Base-by-base conservation (phyloP, 2,329 filamentous ascomycete species). In the Fusarium metavorans region DNA sequence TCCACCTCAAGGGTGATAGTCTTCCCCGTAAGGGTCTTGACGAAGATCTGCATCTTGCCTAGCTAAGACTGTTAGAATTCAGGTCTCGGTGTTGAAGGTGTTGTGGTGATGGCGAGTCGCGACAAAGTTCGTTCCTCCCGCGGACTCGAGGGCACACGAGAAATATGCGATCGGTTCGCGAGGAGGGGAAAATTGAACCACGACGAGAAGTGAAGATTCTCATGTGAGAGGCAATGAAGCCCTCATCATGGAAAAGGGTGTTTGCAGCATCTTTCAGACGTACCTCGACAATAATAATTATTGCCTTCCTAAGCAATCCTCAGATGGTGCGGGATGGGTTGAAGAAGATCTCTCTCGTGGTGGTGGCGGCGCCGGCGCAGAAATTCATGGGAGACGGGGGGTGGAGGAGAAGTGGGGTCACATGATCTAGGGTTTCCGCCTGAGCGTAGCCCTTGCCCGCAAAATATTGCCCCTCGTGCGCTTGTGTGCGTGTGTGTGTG, bases 1-100 rank as follows among this genome's bases (percentile, higher is more conserved):
- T 98, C 97, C 89, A 98, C 97, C 95, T 99, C 97, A 83, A 99
- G 95, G 93, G 97, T 98, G 93, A 98, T 98, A 86, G 97, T 98
- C 94, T 98, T 98, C 85, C 97, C 97, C 94, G 97, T 98, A 83
- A 98, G 91, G 90, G 91, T 93, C 88, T 93, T 92, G 83, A 93
- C 91, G 89, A 93, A 93, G 86, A 92, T 92, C 89, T 92, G 91
- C 91, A 92, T 92, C 87, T 90, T 91, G 90, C 90, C 89, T 91
- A 81, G 80, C 82, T 83, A 79, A 76, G 75, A 74, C 82, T 80
- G 83, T 86, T 84, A 87, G 85, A 85, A 73, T 80, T 63, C 43
- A 58, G 59, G 64, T 78, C 58, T 57, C 54, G 16, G 61, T 66
- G 43, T 59, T 37, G 60, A 67, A 68, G 52, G 32, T 30, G 6